Percentiles rank a stretch among this genome's conserved stretches.
phyloP scores from a whole-genome alignment of 2,329 filamentous ascomycete species.

The Coniochaeta prunicola region DNA sequence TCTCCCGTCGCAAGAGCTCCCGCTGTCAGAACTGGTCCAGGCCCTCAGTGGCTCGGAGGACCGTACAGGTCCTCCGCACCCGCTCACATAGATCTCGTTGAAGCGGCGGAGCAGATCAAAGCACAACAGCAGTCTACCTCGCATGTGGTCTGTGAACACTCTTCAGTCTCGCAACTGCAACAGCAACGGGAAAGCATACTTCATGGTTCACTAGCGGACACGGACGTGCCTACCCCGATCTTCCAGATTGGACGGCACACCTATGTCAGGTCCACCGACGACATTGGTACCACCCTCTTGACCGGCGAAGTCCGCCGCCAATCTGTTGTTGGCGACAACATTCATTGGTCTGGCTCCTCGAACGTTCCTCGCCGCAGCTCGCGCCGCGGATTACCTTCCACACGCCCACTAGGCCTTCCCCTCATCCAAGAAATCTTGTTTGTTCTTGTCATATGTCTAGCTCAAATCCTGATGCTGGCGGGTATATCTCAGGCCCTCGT shows the following conservation, averaged over 20 bases:
- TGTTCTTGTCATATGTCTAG: slow-evolving; percentile 28
- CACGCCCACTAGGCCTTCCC: slow-evolving; percentile 14
- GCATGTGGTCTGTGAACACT: neutral
- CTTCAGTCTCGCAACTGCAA: neutral
- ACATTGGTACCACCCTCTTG: neutral
- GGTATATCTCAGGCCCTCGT: slow-evolving; percentile 40
- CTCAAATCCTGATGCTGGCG: slow-evolving; percentile 38
- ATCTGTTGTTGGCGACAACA: neutral
- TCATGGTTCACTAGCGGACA: neutral
- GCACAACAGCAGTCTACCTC: slow-evolving; percentile 4
- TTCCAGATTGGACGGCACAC: slow-evolving; percentile 16
- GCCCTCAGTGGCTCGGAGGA: neutral
- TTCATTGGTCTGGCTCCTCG: neutral
- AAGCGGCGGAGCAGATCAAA: slow-evolving; percentile 10
- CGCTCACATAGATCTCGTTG: slow-evolving; percentile 14
- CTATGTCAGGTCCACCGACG: slow-evolving; percentile 11
- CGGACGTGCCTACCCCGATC: slow-evolving; percentile 10
- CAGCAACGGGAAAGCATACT: neutral
- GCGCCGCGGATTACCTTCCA: neutral
- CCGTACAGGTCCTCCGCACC: slow-evolving; percentile 2
- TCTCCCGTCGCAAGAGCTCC: neutral
- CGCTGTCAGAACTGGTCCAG: neutral
- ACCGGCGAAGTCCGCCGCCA: neutral
- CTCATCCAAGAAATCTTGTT: slow-evolving; percentile 25
- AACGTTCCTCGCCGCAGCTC: neutral